Evolutionary conservation across 108 stramenopile species (phyloP).

Genomic region (Cyclotella kingstonii): DNA sequence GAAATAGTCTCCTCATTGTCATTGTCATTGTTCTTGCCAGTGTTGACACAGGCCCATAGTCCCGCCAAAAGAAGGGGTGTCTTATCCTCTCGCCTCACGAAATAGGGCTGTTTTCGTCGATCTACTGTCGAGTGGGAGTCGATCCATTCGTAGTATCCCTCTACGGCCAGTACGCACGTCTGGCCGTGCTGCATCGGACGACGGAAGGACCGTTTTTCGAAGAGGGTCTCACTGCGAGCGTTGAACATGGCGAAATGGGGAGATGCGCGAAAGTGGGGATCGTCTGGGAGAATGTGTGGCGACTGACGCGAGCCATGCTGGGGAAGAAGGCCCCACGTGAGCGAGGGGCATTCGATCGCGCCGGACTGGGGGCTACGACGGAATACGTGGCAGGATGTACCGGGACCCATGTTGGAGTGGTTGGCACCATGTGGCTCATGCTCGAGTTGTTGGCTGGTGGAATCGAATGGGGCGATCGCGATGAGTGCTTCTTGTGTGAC

Average conservation of each 20-base stretch:
- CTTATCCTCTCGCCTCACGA: slow-evolving; percentile 40
- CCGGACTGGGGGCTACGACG: not conserved
- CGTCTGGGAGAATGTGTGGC: slow-evolving; percentile 35
- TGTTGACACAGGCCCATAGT: slow-evolving; percentile 58
- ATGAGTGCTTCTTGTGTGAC: not conserved
- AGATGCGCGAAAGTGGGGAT: slow-evolving; percentile 49
- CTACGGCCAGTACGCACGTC: slow-evolving; percentile 70
- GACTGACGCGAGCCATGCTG: slow-evolving; percentile 46
- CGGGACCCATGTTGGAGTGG: slow-evolving; percentile 20
- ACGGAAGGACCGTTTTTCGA: slow-evolving; percentile 64
- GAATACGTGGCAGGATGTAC: slow-evolving; percentile 7
- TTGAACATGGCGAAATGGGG: slow-evolving; percentile 76
- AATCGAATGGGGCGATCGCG: not conserved
- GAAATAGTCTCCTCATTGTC: slow-evolving; percentile 44
- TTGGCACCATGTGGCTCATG: not conserved
- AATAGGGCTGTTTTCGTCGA: slow-evolving; percentile 77
- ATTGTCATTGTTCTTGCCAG: slow-evolving; percentile 29
- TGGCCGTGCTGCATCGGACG: slow-evolving; percentile 38
- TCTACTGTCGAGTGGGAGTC: slow-evolving; percentile 9
- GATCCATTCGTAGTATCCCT: slow-evolving; percentile 87
- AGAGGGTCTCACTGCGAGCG: slow-evolving; percentile 76
- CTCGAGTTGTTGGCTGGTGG: not conserved
- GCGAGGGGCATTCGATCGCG: slow-evolving; percentile 14
- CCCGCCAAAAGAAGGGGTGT: slow-evolving; percentile 63
- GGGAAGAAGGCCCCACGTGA: slow-evolving; percentile 75